These are phyloP conservation scores for Davidsoniella eucalypti DNA, from an alignment of 2,329 filamentous ascomycete genomes.

Conservation along the genomic window DNA sequence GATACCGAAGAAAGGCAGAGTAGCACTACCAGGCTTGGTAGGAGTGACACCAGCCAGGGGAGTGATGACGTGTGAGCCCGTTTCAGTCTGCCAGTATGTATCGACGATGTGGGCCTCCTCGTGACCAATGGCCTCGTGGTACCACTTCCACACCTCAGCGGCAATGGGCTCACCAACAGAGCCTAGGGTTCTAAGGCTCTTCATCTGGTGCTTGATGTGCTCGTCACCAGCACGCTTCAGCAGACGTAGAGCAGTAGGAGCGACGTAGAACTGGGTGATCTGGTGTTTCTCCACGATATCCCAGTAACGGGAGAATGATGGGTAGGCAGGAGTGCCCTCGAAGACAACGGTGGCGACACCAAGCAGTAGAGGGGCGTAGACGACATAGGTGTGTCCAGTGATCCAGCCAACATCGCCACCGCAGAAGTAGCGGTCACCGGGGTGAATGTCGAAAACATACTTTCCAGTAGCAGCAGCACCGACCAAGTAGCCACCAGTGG, in stretches of 20 bases:
- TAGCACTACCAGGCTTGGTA: constrained; percentile 91
- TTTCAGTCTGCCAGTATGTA: constrained; percentile 99
- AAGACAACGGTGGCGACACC: constrained; percentile 94
- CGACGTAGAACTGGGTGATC: constrained; percentile 96
- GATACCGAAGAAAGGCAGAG: constrained; percentile 94
- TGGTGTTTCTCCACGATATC: constrained; percentile 91
- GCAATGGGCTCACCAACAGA: constrained; percentile 97
- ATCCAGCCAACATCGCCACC: constrained; percentile 99
- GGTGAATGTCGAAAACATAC: constrained; percentile 97
- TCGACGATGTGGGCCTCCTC: constrained; percentile 87
- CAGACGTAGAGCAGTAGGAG: constrained; percentile 79
- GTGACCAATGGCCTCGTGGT: constrained; percentile 87
- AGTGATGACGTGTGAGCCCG: constrained; percentile 88
- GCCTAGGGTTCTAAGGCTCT: constrained; percentile 73
- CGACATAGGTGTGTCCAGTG: constrained; percentile 94
- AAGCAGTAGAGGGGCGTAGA: constrained; percentile 84
- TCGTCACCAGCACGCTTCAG: constrained; percentile 92
- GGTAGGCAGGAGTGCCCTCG: constrained; percentile 93
- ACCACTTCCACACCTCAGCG: constrained; percentile 99
- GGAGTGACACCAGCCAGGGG: constrained; percentile 85
- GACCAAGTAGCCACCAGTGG: constrained; percentile 84
- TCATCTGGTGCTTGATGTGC: constrained; percentile 80
- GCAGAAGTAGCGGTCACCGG: constrained; percentile 88
- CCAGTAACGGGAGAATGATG: constrained; percentile 97
- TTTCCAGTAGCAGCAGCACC: constrained; percentile 89